Conservation (phyloP, 345 rosid species). For the Clarkia xantiana region DNA sequence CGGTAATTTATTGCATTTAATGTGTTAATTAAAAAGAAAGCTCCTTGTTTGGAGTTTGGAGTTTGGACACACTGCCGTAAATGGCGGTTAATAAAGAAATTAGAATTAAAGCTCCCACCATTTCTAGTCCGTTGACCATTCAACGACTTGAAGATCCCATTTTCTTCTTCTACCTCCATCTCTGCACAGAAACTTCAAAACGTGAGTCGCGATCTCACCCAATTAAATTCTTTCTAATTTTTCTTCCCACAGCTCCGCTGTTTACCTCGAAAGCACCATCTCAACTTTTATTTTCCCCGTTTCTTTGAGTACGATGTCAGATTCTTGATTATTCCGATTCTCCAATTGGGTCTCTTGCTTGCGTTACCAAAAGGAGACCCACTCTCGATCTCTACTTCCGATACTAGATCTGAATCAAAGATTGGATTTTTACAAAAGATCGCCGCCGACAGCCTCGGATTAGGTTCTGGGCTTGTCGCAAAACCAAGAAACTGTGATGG, state of each 20-base stretch:
- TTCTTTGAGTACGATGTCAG: neutral
- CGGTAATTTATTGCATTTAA: too few relatives aligned
- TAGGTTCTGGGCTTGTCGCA: neutral
- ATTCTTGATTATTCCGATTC: constrained; percentile 4
- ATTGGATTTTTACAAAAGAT: neutral
- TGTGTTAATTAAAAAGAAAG: too few relatives aligned
- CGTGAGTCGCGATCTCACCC: neutral
- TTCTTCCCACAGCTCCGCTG: neutral
- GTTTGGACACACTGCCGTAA: too few relatives aligned
- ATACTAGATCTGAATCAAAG: constrained; percentile 1
- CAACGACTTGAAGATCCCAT: too few relatives aligned
- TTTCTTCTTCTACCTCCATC: too few relatives aligned
- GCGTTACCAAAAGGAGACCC: neutral
- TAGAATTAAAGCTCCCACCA: too few relatives aligned
- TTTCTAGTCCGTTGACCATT: too few relatives aligned
- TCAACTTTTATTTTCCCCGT: neutral
- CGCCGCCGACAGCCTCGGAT: neutral
- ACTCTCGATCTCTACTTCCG: neutral
- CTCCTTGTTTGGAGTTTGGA: too few relatives aligned
- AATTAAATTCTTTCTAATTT: neutral
- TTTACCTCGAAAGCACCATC: constrained; percentile 17
- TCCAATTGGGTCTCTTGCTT: neutral
- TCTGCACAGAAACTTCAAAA: too few relatives aligned
- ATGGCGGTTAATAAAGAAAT: too few relatives aligned
- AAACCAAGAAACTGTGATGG: constrained; percentile 9